phyloP scores from a whole-genome alignment of 1,284 basidiomycete species.

The Crucibulum parvulum region DNA sequence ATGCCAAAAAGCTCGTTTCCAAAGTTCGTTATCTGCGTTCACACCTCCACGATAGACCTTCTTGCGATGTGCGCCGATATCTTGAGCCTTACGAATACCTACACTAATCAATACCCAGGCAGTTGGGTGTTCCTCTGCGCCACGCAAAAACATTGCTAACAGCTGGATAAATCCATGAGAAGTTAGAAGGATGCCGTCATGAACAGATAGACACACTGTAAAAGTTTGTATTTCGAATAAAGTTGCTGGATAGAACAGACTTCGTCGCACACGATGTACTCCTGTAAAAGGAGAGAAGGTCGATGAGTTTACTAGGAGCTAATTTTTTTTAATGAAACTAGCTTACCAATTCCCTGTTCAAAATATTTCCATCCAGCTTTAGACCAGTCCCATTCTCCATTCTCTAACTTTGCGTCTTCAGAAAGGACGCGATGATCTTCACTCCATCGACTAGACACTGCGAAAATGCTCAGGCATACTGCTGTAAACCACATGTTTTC shows the following conservation, averaged over 20 bases:
- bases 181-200: neutral
- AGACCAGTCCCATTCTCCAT: conserved; percentile 47
- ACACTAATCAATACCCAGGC: conserved; percentile 71
- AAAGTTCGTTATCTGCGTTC: conserved; percentile 69
- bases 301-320: neutral
- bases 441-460: conserved; percentile 75
- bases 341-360: conserved; percentile 54
- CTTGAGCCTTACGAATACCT: conserved; percentile 76
- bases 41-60: conserved; percentile 54
- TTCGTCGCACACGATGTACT: conserved; percentile 60
- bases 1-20: conserved; percentile 85
- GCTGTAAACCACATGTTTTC: conserved; percentile 63
- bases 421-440: conserved; percentile 70
- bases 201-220: conserved; percentile 40
- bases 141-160: conserved; percentile 55
- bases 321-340: neutral
- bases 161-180: conserved; percentile 37
- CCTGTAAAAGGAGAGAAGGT: conserved; percentile 29
- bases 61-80: conserved; percentile 71
- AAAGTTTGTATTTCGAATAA: conserved; percentile 81
- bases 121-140: conserved; percentile 61
- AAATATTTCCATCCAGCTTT: conserved; percentile 77
- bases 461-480: conserved; percentile 67
- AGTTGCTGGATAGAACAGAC: conserved; percentile 65
- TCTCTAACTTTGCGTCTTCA: conserved; percentile 22